phyloP scores from a whole-genome alignment of 73 alveolate genomes.

The Blepharisma japonicum region DNA sequence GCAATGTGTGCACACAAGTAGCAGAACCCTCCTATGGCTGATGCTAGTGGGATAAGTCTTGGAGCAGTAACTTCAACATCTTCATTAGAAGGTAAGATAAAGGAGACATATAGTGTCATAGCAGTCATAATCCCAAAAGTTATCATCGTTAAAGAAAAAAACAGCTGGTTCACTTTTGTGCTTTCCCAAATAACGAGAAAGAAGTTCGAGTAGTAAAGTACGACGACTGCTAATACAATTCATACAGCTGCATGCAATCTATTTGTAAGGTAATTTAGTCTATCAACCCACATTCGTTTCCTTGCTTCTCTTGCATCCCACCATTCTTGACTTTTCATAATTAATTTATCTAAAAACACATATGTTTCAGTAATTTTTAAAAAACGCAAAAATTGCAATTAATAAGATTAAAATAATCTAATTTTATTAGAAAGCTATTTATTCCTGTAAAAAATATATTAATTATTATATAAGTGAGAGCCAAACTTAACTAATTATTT shows the following conservation, averaged over 20 bases:
- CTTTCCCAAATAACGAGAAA: conserved; percentile 13
- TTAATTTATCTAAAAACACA: too few species aligned
- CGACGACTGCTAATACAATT: background rate
- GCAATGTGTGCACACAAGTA: background rate
- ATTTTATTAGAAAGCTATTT: too few species aligned
- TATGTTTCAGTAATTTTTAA: too few species aligned
- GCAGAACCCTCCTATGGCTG: background rate
- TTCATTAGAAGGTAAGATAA: background rate
- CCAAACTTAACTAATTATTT: too few species aligned
- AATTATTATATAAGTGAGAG: too few species aligned
- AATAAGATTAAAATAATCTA: too few species aligned
- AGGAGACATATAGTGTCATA: conserved; percentile 19
- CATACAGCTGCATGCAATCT: background rate
- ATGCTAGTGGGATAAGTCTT: conserved; percentile 8
- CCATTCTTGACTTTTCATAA: conserved; percentile 20
- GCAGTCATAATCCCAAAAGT: conserved; percentile 26
- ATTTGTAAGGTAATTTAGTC: background rate
- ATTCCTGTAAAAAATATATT: too few species aligned
- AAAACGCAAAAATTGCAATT: too few species aligned
- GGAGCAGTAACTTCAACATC: conserved; percentile 26
- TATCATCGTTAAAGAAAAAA: background rate
- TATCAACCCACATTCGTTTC: conserved; percentile 6
- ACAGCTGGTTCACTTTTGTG: background rate
- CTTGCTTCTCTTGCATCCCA: background rate
- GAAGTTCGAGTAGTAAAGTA: background rate